Evolutionary conservation across 176 grass and related monocot genomes (phyloP).

Genomic region (Echinochloa phyllopogon): DNA sequence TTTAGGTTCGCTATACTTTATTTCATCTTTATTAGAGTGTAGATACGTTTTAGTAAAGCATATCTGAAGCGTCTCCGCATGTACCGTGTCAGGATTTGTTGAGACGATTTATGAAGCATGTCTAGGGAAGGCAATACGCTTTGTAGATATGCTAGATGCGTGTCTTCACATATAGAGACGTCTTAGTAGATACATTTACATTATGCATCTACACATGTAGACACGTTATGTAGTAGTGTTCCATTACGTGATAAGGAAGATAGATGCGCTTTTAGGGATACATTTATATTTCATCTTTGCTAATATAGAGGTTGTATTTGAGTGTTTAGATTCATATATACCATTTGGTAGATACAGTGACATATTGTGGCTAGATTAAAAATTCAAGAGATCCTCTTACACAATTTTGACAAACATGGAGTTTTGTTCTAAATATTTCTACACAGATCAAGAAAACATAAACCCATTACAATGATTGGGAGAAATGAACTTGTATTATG

Average conservation of each 20-base stretch:
- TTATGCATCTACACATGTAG: neutral
- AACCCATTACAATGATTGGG: too few relatives aligned
- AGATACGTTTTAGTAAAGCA: neutral
- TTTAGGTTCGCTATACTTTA: neutral
- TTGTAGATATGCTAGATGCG: neutral
- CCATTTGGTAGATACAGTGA: neutral
- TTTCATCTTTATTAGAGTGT: neutral
- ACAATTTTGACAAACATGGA: neutral
- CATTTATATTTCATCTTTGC: neutral
- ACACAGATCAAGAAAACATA: too few relatives aligned
- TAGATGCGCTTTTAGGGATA: neutral
- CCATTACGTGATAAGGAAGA: neutral
- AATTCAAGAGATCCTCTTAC: neutral
- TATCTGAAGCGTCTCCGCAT: neutral
- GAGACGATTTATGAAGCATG: neutral
- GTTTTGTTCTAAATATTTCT: too few relatives aligned
- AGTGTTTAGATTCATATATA: neutral
- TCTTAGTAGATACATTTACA: neutral
- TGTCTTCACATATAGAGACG: neutral
- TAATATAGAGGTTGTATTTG: neutral
- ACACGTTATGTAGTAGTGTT: neutral
- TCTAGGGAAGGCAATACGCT: neutral
- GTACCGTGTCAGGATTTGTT: neutral
- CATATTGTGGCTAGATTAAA: neutral
- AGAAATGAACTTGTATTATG: too few relatives aligned